Conservation (phyloP, 2,329 filamentous ascomycete genomes). For the Pseudocercospora eumusae region DNA sequence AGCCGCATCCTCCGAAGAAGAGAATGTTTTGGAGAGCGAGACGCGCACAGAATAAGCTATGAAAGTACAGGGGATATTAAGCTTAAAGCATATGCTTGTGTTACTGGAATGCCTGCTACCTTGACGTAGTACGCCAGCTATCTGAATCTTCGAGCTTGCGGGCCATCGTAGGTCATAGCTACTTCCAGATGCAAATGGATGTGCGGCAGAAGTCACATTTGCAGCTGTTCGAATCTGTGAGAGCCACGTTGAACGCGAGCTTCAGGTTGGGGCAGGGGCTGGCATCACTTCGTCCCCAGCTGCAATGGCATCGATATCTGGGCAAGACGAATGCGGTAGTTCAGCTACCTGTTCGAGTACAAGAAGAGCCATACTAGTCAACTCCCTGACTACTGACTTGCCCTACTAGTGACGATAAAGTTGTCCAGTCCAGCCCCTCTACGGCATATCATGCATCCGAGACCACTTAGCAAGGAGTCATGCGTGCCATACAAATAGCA, state of each 20-base stretch:
- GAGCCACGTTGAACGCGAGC: neutral
- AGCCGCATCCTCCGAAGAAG: neutral
- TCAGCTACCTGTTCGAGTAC: neutral
- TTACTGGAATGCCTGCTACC: neutral
- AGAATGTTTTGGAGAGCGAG: neutral
- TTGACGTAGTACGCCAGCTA: neutral
- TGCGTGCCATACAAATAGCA: neutral
- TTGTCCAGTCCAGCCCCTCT: neutral
- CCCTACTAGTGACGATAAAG: neutral
- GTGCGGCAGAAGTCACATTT: neutral
- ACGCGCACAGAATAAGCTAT: neutral
- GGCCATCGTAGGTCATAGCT: neutral
- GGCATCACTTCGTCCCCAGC: neutral
- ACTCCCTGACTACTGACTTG: no score
- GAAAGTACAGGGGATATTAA: neutral
- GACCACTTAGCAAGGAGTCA: neutral
- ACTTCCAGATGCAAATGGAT: neutral
- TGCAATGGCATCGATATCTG: neutral
- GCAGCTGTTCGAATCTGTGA: neutral
- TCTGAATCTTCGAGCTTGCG: slow-evolving; percentile 1
- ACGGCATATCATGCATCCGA: neutral
- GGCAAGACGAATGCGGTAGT: neutral
- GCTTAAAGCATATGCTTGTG: slow-evolving; percentile 7
- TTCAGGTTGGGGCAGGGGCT: neutral
- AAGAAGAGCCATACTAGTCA: neutral